Conservation (phyloP, 2,329 filamentous ascomycete genomes). For the Aspergillus candidus region DNA sequence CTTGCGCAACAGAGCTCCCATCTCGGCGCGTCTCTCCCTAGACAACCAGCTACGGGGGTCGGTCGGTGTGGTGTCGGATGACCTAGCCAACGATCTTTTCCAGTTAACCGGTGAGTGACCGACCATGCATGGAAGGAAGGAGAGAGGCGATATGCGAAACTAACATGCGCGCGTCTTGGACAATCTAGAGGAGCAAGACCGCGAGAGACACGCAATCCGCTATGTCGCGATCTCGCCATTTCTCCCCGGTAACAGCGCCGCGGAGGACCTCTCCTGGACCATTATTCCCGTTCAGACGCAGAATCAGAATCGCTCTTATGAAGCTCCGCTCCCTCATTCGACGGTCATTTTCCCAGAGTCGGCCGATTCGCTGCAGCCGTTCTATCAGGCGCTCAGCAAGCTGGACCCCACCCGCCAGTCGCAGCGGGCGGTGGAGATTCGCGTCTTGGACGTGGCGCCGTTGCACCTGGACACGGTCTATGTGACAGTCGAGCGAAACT, state of each 20-base stretch:
- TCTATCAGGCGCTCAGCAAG: slow-evolving; percentile 66
- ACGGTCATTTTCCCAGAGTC: slow-evolving; percentile 69
- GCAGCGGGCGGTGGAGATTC: slow-evolving; percentile 74
- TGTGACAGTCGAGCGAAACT: slow-evolving; percentile 75
- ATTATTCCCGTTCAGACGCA: slow-evolving; percentile 66
- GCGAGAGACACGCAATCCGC: slow-evolving; percentile 24
- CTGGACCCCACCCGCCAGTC: slow-evolving; percentile 70
- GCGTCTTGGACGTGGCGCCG: slow-evolving; percentile 73
- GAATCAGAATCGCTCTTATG: slow-evolving; percentile 41
- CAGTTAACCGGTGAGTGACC: slow-evolving; percentile 49
- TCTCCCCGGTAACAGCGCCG: slow-evolving; percentile 35
- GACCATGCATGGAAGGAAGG: too few relatives aligned
- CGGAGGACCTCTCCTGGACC: slow-evolving; percentile 69
- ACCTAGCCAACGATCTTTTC: slow-evolving; percentile 76
- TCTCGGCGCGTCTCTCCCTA: slow-evolving; percentile 73
- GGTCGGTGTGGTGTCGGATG: slow-evolving; percentile 77
- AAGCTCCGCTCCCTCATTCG: slow-evolving; percentile 62
- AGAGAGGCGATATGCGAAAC: too few relatives aligned
- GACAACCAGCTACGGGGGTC: slow-evolving; percentile 82
- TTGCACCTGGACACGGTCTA: slow-evolving; percentile 78
- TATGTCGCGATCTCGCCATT: slow-evolving; percentile 45
- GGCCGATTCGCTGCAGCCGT: slow-evolving; percentile 72
- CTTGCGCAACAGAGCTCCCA: slow-evolving; percentile 59
- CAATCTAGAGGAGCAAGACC: slow-evolving; percentile 15
- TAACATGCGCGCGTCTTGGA: too few relatives aligned